phyloP scores from a whole-genome alignment of 163 green algal genomes.

The Picocystis sp. region DNA sequence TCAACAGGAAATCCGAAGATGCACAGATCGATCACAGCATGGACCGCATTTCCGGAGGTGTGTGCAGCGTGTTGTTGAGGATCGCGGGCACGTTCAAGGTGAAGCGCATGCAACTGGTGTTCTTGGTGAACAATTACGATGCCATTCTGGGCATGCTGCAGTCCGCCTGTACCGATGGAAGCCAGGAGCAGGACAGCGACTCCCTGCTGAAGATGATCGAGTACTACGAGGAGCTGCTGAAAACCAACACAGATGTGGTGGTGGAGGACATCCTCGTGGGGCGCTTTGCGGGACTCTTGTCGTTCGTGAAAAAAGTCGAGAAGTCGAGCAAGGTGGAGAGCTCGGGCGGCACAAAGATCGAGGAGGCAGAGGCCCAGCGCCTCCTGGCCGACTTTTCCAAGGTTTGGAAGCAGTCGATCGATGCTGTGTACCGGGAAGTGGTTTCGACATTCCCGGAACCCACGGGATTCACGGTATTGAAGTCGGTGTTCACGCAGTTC shows the following conservation, averaged over 20 bases:
- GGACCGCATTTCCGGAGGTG: not conserved
- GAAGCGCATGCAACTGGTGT: conserved; percentile 13
- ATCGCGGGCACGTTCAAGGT: conserved; percentile 18
- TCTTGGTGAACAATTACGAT: conserved; percentile 37
- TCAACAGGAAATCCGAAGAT: conserved; percentile 38
- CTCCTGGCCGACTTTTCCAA: conserved; percentile 5
- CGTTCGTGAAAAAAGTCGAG: not conserved
- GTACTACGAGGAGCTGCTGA: too few species aligned
- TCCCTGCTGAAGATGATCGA: too few species aligned
- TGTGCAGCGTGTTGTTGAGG: not conserved
- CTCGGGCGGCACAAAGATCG: not conserved
- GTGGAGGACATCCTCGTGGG: too few species aligned
- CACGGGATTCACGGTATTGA: conserved; percentile 9
- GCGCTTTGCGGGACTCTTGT: too few species aligned
- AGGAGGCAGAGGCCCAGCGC: not conserved
- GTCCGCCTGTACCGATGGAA: too few species aligned
- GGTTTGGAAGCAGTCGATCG: conserved; percentile 5
- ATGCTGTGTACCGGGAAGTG: conserved; percentile 3
- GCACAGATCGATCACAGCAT: conserved; percentile 1
- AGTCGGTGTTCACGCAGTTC: conserved; percentile 75
- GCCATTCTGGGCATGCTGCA: conserved; percentile 17
- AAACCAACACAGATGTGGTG: too few species aligned
- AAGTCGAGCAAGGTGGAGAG: not conserved
- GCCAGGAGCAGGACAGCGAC: too few species aligned
- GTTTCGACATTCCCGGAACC: not conserved